These are phyloP conservation scores for Darksidea phi DNA, from an alignment of 495 filamentous ascomycete genomes.

Conservation along the genomic window DNA sequence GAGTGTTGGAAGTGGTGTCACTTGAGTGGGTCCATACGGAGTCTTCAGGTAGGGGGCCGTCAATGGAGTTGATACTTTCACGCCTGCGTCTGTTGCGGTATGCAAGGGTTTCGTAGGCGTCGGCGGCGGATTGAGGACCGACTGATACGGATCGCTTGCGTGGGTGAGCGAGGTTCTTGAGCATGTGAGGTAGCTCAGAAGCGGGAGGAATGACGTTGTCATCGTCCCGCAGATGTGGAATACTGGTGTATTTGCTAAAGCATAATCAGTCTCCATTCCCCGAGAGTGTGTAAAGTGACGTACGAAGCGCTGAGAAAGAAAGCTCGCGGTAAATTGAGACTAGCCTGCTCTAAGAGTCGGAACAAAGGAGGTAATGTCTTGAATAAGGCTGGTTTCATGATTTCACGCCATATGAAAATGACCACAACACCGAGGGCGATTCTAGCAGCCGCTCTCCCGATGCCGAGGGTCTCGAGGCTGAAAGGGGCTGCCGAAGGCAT, in stretches of 20 bases:
- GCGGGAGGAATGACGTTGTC: constrained; percentile 85
- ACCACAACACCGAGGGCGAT: constrained; percentile 75
- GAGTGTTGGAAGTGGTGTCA: constrained; percentile 1
- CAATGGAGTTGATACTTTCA: constrained; percentile 60
- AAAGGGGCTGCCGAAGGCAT: constrained; percentile 66
- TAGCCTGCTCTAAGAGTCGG: constrained; percentile 75
- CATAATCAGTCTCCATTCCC: background rate
- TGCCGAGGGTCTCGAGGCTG: constrained; percentile 59
- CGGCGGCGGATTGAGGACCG: constrained; percentile 90
- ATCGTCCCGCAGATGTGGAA: constrained; percentile 72
- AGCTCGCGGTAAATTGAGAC: constrained; percentile 73
- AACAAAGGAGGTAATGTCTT: constrained; percentile 79
- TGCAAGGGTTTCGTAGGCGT: constrained; percentile 94
- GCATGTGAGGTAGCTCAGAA: constrained; percentile 74
- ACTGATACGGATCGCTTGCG: constrained; percentile 80
- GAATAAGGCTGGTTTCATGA: constrained; percentile 80
- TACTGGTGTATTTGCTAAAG: constrained; percentile 73
- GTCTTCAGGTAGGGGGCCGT: constrained; percentile 12
- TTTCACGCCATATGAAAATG: constrained; percentile 84
- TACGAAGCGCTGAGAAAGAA: constrained; percentile 87
- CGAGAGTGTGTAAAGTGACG: constrained; percentile 36
- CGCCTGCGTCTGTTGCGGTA: constrained; percentile 78
- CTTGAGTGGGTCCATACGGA: constrained; percentile 1
- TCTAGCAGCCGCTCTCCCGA: constrained; percentile 58
- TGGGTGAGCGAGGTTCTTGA: constrained; percentile 77